phyloP scores from a whole-genome alignment of 2,329 filamentous ascomycete genomes.

The Ramularia collo-cygni region DNA sequence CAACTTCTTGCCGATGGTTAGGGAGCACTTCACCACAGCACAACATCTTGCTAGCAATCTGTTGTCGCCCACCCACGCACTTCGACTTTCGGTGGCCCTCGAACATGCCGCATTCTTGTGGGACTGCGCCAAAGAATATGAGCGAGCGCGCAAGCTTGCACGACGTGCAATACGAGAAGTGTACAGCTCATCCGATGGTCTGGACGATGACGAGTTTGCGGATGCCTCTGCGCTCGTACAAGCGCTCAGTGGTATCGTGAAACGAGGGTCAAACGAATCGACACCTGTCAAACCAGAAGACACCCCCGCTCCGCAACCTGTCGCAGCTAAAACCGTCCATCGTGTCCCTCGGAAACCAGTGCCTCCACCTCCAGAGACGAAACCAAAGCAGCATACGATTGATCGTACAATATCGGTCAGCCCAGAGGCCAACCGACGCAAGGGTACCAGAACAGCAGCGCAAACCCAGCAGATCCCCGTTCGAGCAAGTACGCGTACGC shows the following conservation, averaged over 20 bases:
- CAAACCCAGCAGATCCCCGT: conserved; percentile 5
- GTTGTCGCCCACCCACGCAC: conserved; percentile 80
- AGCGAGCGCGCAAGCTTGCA: conserved; percentile 68
- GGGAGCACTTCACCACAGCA: conserved; percentile 72
- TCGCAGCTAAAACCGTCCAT: conserved; percentile 2
- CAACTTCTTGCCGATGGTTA: conserved; percentile 78
- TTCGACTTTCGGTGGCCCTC: conserved; percentile 82
- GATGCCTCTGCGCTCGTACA: conserved; percentile 86
- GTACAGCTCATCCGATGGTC: conserved; percentile 82
- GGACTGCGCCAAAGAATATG: conserved; percentile 79
- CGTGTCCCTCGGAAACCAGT: conserved; percentile 4
- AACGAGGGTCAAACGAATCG: conserved; percentile 49
- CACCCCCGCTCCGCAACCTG: background rate
- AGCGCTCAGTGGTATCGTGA: conserved; percentile 82
- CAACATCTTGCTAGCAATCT: conserved; percentile 65
- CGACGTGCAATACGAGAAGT: conserved; percentile 81
- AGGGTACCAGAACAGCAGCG: background rate
- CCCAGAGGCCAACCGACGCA: conserved; percentile 12
- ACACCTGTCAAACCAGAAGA: conserved; percentile 16
- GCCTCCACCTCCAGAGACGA: conserved; percentile 4
- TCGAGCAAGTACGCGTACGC: conserved; percentile 17
- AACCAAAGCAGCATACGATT: conserved; percentile 11
- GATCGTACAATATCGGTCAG: conserved; percentile 29
- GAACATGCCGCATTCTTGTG: conserved; percentile 91
- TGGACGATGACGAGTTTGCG: conserved; percentile 92